Percentiles rank a stretch among this genome's conserved stretches.
phyloP scores from a whole-genome alignment of 345 rosid species.

The Dimocarpus longan region DNA sequence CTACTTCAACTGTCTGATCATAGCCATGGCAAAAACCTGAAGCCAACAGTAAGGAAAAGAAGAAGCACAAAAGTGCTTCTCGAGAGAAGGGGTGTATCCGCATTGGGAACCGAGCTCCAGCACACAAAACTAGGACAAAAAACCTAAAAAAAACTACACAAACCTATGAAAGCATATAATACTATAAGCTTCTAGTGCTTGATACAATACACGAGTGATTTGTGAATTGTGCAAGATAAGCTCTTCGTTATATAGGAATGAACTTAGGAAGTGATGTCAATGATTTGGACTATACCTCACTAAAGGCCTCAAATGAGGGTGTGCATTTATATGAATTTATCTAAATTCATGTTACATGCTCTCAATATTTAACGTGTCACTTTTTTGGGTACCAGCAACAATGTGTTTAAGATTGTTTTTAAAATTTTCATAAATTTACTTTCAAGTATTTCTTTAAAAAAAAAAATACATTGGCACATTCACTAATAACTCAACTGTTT shows the following conservation, averaged over 20 bases:
- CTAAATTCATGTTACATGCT: not conserved
- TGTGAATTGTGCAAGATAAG: too few relatives aligned
- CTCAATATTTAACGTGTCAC: not conserved
- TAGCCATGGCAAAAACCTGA: slow-evolving; percentile 3
- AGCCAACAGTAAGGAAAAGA: not conserved
- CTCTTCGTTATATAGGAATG: not conserved
- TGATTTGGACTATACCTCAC: not conserved
- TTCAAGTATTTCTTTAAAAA: too few relatives aligned
- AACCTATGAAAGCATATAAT: too few relatives aligned
- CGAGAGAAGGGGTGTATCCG: not conserved
- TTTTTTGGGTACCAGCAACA: not conserved
- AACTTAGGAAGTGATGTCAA: not conserved
- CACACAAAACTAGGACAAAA: not conserved
- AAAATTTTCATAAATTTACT: too few relatives aligned
- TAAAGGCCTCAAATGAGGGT: not conserved
- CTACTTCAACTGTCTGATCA: slow-evolving; percentile 23
- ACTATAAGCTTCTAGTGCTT: not conserved
- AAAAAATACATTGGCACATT: too few relatives aligned
- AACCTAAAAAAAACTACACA: not conserved
- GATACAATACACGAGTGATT: too few relatives aligned
- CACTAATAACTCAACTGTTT: too few relatives aligned
- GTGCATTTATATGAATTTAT: too few relatives aligned
- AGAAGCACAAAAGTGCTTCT: not conserved
- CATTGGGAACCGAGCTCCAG: not conserved
- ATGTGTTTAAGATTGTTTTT: too few relatives aligned